Evolutionary conservation across 1,284 basidiomycete genomes (phyloP).

Genomic region (Malassezia sp.): DNA sequence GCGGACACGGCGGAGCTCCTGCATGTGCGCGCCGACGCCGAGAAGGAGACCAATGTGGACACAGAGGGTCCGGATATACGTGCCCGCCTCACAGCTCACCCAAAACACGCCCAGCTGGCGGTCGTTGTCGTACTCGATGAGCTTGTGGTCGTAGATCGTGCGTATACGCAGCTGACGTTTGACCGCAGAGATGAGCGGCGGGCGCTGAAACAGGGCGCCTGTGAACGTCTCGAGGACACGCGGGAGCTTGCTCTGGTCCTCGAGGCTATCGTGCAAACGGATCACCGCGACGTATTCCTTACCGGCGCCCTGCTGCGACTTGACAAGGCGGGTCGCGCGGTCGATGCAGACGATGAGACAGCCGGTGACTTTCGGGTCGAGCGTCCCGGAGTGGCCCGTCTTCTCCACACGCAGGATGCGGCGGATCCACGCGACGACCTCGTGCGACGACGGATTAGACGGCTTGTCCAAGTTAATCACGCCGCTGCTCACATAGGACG

Average conservation of each 20-base stretch:
- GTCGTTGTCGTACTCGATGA: conserved; percentile 95
- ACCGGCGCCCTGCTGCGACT: conserved; percentile 93
- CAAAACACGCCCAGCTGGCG: conserved; percentile 94
- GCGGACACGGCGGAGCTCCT: conserved; percentile 87
- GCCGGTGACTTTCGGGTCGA: conserved; percentile 98
- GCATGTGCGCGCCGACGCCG: conserved; percentile 98
- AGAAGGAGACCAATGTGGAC: conserved; percentile 89
- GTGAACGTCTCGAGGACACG: conserved; percentile 91
- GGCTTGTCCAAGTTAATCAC: conserved; percentile 99
- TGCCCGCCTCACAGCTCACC: conserved; percentile 97
- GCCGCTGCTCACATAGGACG: conserved; percentile 86
- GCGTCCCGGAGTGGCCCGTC: conserved; percentile 92
- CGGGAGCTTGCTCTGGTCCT: conserved; percentile 72
- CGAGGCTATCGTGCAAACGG: conserved; percentile 72
- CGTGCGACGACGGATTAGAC: conserved; percentile 99
- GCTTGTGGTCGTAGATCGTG: conserved; percentile 91
- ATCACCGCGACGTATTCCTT: conserved; percentile 98
- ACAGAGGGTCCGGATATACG: conserved; percentile 95
- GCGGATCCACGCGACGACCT: conserved; percentile 97
- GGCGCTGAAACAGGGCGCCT: conserved; percentile 96
- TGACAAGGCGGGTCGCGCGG: conserved; percentile 97
- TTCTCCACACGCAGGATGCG: conserved; percentile 93
- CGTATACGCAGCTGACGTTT: conserved; percentile 96
- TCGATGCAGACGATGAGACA: conserved; percentile 99
- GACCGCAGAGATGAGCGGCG: conserved; percentile 95